These are phyloP conservation scores for Radiomyces spectabilis DNA, from an alignment of 192 early-diverging fungal species.

Conservation along the genomic window DNA sequence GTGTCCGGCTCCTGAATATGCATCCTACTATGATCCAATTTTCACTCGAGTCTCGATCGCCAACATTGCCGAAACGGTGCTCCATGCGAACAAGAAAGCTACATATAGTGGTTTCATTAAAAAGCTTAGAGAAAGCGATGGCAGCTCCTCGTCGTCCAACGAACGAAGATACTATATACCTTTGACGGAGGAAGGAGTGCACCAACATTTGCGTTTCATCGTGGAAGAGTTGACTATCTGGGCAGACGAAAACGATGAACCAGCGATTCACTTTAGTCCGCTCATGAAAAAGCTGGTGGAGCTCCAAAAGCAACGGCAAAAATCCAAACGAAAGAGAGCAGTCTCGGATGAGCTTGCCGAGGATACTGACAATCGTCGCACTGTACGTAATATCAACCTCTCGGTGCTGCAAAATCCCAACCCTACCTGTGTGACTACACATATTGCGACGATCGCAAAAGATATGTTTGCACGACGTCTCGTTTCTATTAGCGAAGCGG, in stretches of 20 bases:
- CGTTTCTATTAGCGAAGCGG: conserved; percentile 15
- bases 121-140: not conserved
- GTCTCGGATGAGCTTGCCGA: not conserved
- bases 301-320: too few relatives aligned
- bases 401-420: conserved; percentile 5
- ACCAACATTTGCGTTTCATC: conserved; percentile 12
- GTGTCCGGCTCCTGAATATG: conserved; percentile 7
- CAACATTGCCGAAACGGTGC: conserved; percentile 6
- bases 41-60: conserved; percentile 11
- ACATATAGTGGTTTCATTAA: conserved; percentile 13
- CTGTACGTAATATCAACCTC: conserved; percentile 10
- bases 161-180: not conserved
- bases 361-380: conserved; percentile 6
- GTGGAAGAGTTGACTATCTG: conserved; percentile 7
- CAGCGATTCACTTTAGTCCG: conserved; percentile 3
- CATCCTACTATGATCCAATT: conserved; percentile 6
- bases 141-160: not conserved
- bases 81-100: not conserved
- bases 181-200: conserved; percentile 14
- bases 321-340: not conserved
- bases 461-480: conserved; percentile 7
- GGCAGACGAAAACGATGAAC: conserved; percentile 5
- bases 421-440: conserved; percentile 18
- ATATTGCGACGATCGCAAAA: conserved; percentile 8
- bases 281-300: not conserved